Evolutionary conservation across 768 basidiomycete species (phyloP).

Genomic region (Agaricus blazei): DNA sequence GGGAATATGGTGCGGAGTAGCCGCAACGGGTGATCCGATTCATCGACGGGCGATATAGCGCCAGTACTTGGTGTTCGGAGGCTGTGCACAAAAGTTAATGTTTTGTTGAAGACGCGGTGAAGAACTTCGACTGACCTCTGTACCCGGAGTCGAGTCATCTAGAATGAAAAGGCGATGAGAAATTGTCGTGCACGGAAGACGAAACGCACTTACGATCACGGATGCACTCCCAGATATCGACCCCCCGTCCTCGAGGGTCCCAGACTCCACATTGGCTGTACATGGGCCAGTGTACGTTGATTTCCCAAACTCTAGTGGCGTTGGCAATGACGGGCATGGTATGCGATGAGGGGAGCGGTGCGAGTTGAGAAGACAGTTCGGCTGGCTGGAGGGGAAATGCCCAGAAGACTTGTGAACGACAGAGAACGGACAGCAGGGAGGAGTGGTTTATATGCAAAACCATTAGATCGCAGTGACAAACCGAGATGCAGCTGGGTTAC

Average conservation of each 20-base stretch:
- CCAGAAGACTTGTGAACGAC: constrained; percentile 1
- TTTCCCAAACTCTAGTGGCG: constrained; percentile 68
- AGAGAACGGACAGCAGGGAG: not conserved
- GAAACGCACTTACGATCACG: constrained; percentile 49
- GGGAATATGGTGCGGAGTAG: not conserved
- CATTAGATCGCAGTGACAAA: constrained; percentile 6
- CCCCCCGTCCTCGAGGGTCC: constrained; percentile 61
- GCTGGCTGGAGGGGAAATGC: not conserved
- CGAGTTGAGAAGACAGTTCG: constrained; percentile 8
- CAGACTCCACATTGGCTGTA: constrained; percentile 69
- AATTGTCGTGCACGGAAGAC: not conserved
- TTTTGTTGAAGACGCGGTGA: not conserved
- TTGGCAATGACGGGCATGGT: constrained; percentile 52
- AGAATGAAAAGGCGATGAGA: constrained; percentile 6
- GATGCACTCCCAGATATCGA: constrained; percentile 76
- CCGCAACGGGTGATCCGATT: not conserved
- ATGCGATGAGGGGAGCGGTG: not conserved
- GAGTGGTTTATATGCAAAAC: constrained; percentile 12
- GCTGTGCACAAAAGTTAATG: constrained; percentile 14
- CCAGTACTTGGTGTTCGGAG: constrained; percentile 42
- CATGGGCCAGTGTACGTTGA: constrained; percentile 58
- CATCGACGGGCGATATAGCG: constrained; percentile 43
- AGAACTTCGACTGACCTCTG: constrained; percentile 25
- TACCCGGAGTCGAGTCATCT: constrained; percentile 60
- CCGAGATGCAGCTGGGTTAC: constrained; percentile 1